phyloP scores from a whole-genome alignment of 2,329 filamentous ascomycete species.

The Cadophora sp. region DNA sequence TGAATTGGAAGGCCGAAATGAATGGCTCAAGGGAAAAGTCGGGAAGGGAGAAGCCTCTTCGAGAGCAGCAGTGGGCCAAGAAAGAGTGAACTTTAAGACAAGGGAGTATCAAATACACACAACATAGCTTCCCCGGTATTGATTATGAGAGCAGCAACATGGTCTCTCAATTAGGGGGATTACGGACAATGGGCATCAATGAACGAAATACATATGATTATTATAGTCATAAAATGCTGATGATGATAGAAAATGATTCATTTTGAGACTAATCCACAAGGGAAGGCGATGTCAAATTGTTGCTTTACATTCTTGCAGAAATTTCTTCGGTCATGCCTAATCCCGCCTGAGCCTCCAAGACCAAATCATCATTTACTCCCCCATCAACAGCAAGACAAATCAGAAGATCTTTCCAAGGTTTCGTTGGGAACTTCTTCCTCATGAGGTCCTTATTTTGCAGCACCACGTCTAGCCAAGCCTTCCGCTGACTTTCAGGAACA shows the following conservation, averaged over 20 bases:
- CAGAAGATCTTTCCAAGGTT: slow-evolving; percentile 5
- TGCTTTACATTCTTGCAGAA: slow-evolving; percentile 6
- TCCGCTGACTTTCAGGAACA: slow-evolving; percentile 2
- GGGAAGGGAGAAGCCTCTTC: slow-evolving; percentile 3
- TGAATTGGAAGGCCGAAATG: not conserved
- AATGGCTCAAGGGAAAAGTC: not conserved
- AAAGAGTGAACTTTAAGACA: not conserved
- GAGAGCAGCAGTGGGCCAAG: not conserved
- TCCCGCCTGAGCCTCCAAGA: slow-evolving; percentile 1
- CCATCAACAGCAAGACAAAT: not conserved
- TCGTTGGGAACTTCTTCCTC: slow-evolving; percentile 5
- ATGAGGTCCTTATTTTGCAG: slow-evolving; percentile 14
- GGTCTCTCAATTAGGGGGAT: not conserved
- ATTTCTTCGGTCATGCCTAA: not conserved
- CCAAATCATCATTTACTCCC: not conserved
- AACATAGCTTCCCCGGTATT: not conserved
- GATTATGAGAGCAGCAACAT: not conserved
- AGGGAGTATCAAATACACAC: not conserved
- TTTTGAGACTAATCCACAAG: not conserved
- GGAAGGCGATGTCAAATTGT: not conserved
- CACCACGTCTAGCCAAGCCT: not conserved
- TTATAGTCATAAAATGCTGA: not conserved
- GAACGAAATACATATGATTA: not conserved
- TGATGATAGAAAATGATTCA: not conserved
- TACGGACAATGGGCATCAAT: not conserved